phyloP scores from a whole-genome alignment of 768 basidiomycete genomes.

The Tricholoma sp. region DNA sequence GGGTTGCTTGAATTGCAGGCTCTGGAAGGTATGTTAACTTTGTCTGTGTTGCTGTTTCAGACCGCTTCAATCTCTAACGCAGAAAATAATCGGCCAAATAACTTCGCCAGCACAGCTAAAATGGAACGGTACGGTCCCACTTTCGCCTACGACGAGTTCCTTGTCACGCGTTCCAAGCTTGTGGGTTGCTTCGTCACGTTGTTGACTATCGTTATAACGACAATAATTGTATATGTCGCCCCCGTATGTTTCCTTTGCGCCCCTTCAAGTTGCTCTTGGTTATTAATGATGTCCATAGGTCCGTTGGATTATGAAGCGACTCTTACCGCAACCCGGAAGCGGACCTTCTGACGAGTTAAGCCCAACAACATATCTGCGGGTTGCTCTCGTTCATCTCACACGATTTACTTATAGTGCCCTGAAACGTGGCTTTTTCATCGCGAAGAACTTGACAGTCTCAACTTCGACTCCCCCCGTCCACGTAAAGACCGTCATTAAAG shows the following conservation, averaged over 20 bases:
- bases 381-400: neutral
- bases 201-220: constrained; percentile 27
- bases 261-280: neutral
- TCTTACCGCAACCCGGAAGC: constrained; percentile 49
- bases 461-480: constrained; percentile 39
- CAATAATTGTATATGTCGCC: constrained; percentile 26
- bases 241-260: constrained; percentile 29
- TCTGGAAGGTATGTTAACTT: constrained; percentile 10
- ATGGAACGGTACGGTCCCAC: constrained; percentile 54
- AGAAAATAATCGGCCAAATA: neutral
- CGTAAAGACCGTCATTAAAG: constrained; percentile 58
- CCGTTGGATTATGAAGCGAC: constrained; percentile 49
- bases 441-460: constrained; percentile 69
- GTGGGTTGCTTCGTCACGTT: constrained; percentile 37
- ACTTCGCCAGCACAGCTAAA: constrained; percentile 13
- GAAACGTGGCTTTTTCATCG: constrained; percentile 54
- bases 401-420: constrained; percentile 36
- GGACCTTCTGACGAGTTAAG: constrained; percentile 66
- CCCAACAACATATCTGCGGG: neutral
- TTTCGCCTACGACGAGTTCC: constrained; percentile 77
- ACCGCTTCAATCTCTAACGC: neutral
- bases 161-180: constrained; percentile 34
- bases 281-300: constrained; percentile 30
- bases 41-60: neutral
- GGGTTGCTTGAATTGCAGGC: constrained; percentile 37